Evolutionary conservation across 495 filamentous ascomycete genomes (phyloP).

Genomic region (Neurospora sp.): DNA sequence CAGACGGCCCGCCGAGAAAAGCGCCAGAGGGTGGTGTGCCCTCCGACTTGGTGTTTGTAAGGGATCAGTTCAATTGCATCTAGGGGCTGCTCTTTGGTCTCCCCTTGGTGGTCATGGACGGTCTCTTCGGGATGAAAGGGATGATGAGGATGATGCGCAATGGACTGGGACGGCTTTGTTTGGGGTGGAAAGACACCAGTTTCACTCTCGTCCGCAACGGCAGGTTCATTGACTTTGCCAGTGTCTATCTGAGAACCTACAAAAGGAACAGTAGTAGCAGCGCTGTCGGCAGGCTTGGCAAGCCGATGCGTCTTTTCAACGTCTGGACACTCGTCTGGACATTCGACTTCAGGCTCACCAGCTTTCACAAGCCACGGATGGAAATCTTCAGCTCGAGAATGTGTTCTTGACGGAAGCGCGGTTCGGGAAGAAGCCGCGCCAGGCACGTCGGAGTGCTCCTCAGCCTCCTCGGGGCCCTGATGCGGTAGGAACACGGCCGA

Average conservation of each 20-base stretch:
- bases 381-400: slow-evolving; percentile 25
- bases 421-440: slow-evolving; percentile 19
- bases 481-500: slow-evolving; percentile 92
- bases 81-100: slow-evolving; percentile 48
- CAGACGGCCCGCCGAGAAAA: slow-evolving; percentile 93
- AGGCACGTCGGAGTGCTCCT: slow-evolving; percentile 32
- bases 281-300: slow-evolving; percentile 12
- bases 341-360: slow-evolving; percentile 34
- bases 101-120: slow-evolving; percentile 35
- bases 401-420: slow-evolving; percentile 13
- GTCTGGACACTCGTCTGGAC: slow-evolving; percentile 15
- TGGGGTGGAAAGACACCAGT: slow-evolving; percentile 6
- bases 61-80: slow-evolving; percentile 94
- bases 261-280: slow-evolving; percentile 2
- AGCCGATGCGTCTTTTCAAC: slow-evolving; percentile 8
- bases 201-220: slow-evolving; percentile 32
- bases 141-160: slow-evolving; percentile 14
- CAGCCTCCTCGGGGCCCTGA: slow-evolving; percentile 48
- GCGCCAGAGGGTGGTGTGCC: slow-evolving; percentile 90
- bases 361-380: slow-evolving; percentile 43
- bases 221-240: slow-evolving; percentile 26
- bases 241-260: slow-evolving; percentile 21
- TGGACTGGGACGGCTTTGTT: slow-evolving; percentile 21
- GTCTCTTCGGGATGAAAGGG: slow-evolving; percentile 24
- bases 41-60: slow-evolving; percentile 94